phyloP scores from a whole-genome alignment of 495 filamentous ascomycete species.

The Trichoderma gamsii region DNA sequence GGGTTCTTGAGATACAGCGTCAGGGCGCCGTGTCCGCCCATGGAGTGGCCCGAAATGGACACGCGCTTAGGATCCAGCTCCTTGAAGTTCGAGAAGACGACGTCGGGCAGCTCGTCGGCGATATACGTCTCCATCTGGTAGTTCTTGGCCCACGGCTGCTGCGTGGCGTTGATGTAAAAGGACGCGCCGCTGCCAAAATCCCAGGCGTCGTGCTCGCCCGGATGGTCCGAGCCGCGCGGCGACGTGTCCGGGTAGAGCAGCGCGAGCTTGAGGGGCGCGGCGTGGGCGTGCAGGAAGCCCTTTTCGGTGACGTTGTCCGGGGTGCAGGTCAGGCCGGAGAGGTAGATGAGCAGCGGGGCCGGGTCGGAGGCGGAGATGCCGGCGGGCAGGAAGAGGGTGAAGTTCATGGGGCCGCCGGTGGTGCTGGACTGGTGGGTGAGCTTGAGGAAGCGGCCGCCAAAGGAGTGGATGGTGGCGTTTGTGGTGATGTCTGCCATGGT shows the following conservation, averaged over 20 bases:
- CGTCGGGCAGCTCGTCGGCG: slow-evolving; percentile 68
- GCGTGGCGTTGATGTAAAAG: slow-evolving; percentile 91
- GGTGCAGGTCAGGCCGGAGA: slow-evolving; percentile 91
- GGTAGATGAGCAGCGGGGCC: slow-evolving; percentile 85
- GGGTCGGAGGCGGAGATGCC: slow-evolving; percentile 47
- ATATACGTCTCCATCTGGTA: slow-evolving; percentile 96
- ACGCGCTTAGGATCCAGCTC: slow-evolving; percentile 61
- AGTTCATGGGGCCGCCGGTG: slow-evolving; percentile 62
- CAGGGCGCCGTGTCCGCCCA: slow-evolving; percentile 94
- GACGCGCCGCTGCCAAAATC: slow-evolving; percentile 89
- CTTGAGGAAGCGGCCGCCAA: slow-evolving; percentile 93
- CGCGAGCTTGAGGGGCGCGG: slow-evolving; percentile 72
- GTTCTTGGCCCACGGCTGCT: slow-evolving; percentile 59
- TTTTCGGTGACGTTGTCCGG: slow-evolving; percentile 96
- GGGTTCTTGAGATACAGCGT: slow-evolving; percentile 88
- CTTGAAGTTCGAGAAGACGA: slow-evolving; percentile 59
- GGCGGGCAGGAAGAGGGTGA: slow-evolving; percentile 66
- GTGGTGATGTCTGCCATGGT: slow-evolving; percentile 70
- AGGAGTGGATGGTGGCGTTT: slow-evolving; percentile 82
- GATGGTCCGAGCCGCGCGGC: slow-evolving; percentile 71
- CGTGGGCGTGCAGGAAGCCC: slow-evolving; percentile 84
- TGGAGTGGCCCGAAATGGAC: slow-evolving; percentile 84
- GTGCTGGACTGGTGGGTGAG: slow-evolving; percentile 73
- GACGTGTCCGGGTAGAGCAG: slow-evolving; percentile 93
- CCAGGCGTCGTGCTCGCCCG: slow-evolving; percentile 75